Evolutionary conservation across 345 rosid species (phyloP).

Genomic region (Noccaea bulbosa): DNA sequence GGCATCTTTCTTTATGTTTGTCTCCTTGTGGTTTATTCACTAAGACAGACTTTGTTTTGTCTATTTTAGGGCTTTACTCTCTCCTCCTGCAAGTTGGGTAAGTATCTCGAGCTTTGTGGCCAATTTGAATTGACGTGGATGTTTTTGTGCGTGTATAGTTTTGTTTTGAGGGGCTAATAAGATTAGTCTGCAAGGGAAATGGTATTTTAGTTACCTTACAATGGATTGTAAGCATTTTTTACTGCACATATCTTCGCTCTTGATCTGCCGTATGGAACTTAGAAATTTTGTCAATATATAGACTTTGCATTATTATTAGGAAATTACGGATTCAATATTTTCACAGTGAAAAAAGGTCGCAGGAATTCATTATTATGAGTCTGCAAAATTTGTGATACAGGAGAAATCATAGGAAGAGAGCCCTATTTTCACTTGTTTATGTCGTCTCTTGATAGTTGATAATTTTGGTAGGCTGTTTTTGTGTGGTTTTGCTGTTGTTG

Average conservation of each 20-base stretch:
- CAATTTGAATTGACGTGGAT: conserved; percentile 11
- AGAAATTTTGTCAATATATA: conserved; percentile 1
- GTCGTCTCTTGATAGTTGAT: no score
- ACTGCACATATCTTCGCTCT: not conserved
- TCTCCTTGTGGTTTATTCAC: conserved; percentile 9
- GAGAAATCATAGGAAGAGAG: conserved; percentile 1
- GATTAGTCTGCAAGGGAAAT: not conserved
- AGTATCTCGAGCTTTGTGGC: conserved; percentile 12
- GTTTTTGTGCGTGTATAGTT: not conserved
- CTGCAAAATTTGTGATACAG: not conserved
- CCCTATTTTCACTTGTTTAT: no score
- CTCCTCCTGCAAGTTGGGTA: conserved; percentile 43
- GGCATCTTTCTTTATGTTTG: not conserved
- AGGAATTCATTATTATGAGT: not conserved
- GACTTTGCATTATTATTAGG: not conserved
- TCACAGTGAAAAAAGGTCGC: not conserved
- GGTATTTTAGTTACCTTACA: not conserved
- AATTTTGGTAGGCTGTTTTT: no score
- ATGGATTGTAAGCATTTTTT: not conserved
- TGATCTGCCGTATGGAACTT: not conserved
- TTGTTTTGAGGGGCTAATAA: not conserved
- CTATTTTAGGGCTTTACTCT: conserved; percentile 30
- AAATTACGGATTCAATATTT: not conserved
- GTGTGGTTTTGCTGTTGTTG: no score
- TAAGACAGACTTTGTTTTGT: conserved; percentile 4